Evolutionary conservation across 495 filamentous ascomycete genomes (phyloP).

Genomic region (Penicillium desertorum): DNA sequence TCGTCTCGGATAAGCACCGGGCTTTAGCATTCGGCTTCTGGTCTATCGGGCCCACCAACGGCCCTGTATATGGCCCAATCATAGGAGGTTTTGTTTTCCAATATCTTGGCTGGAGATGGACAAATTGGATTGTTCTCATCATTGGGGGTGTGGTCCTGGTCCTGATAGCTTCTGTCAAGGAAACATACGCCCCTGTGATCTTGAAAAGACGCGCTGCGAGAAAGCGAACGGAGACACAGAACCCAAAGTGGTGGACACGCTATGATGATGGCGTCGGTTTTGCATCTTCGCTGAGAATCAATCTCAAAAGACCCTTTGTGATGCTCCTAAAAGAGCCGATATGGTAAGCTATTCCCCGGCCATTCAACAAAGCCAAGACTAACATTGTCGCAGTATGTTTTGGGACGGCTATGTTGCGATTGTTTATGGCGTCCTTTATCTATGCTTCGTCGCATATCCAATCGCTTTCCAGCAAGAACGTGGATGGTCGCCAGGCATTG

Average conservation of each 20-base stretch:
- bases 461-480: conserved; percentile 70
- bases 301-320: conserved; percentile 57
- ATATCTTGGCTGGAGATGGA: conserved; percentile 83
- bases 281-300: conserved; percentile 48
- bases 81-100: conserved; percentile 71
- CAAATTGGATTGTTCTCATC: conserved; percentile 81
- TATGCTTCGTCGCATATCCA: conserved; percentile 80
- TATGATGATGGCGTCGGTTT: conserved; percentile 56
- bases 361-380: background rate
- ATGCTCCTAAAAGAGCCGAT: conserved; percentile 74
- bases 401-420: conserved; percentile 73
- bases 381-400: conserved; percentile 52
- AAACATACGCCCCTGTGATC: conserved; percentile 71
- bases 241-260: conserved; percentile 65
- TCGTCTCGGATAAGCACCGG: conserved; percentile 65
- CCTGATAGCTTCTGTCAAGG: conserved; percentile 51
- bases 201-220: conserved; percentile 50
- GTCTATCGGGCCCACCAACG: conserved; percentile 76
- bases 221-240: conserved; percentile 63
- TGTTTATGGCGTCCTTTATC: conserved; percentile 68
- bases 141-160: conserved; percentile 56
- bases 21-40: conserved; percentile 74
- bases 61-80: conserved; percentile 60
- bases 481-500: conserved; percentile 63
- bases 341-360: conserved; percentile 42